phyloP scores from a whole-genome alignment of 345 rosid genomes.

The Murraya koenigii region DNA sequence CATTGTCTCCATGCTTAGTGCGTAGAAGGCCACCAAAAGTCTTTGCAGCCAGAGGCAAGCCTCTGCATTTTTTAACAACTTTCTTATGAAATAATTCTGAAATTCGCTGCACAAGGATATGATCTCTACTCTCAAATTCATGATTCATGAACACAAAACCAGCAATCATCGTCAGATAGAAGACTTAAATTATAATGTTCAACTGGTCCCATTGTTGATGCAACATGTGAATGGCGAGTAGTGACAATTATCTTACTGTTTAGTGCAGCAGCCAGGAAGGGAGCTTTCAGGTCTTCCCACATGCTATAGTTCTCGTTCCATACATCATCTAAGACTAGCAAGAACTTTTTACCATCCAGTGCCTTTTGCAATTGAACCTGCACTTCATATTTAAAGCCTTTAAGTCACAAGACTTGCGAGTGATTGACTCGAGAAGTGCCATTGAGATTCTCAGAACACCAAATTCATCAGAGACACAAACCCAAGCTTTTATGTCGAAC shows the following conservation, averaged over 20 bases:
- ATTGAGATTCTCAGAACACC: not conserved
- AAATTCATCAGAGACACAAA: not conserved
- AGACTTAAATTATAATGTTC: not conserved
- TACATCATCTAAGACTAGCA: not conserved
- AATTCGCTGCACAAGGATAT: not conserved
- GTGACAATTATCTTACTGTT: not conserved
- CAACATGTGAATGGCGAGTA: not conserved
- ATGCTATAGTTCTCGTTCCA: not conserved
- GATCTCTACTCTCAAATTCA: not conserved
- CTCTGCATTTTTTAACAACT: not conserved
- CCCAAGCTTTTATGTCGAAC: not conserved
- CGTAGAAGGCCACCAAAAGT: not conserved
- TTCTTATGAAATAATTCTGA: not conserved
- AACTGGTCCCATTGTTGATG: not conserved
- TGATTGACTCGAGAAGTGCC: not conserved
- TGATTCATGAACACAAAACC: not conserved
- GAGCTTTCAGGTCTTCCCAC: not conserved
- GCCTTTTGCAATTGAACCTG: not conserved
- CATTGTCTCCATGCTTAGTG: not conserved
- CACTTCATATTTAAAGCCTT: not conserved
- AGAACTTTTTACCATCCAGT: not conserved
- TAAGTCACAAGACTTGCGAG: not conserved
- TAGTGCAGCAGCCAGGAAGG: not conserved
- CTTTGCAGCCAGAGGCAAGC: not conserved
- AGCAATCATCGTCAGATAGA: not conserved